Conservation (phyloP, 257 asterid species). For the Buddleja alternifolia region DNA sequence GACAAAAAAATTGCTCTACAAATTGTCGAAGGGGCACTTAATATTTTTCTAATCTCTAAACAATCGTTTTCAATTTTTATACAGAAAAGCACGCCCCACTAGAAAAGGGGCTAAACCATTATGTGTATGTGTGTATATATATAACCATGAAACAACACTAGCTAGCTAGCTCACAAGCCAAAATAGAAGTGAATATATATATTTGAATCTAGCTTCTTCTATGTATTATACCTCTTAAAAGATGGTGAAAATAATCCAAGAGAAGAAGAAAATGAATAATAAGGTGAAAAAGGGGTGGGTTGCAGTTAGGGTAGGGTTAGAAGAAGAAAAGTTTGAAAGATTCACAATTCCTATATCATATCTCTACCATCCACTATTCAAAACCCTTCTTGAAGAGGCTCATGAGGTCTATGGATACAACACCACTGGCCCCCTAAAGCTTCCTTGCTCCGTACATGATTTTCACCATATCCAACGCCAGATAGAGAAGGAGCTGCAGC, state of each 20-base stretch:
- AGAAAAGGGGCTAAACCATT: no score
- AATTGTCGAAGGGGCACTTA: no score
- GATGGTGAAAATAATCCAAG: not conserved
- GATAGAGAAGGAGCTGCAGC: conserved; percentile 18
- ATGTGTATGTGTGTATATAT: no score
- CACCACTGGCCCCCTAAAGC: conserved; percentile 1
- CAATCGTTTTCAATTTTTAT: no score
- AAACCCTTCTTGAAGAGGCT: conserved; percentile 41
- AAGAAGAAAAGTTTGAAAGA: conserved; percentile 9
- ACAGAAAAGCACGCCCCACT: no score
- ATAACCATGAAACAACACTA: no score
- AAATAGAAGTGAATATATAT: no score
- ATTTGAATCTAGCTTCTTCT: no score
- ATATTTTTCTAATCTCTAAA: no score
- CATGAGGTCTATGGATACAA: conserved; percentile 42
- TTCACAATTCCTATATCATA: conserved; percentile 39
- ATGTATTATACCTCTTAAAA: no score
- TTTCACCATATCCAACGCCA: conserved; percentile 10
- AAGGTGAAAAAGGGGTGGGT: conserved; percentile 35
- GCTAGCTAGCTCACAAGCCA: no score
- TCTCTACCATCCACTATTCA: conserved; percentile 35
- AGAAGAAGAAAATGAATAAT: conserved; percentile 28
- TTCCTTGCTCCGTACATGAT: conserved; percentile 27
- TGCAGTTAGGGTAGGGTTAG: conserved; percentile 30
- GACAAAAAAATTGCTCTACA: no score